Percentiles rank a stretch among this genome's conserved stretches.
These are phyloP conservation scores for Trichoderma asperelloides DNA, from an alignment of 495 filamentous ascomycete species.

Conservation along the genomic window DNA sequence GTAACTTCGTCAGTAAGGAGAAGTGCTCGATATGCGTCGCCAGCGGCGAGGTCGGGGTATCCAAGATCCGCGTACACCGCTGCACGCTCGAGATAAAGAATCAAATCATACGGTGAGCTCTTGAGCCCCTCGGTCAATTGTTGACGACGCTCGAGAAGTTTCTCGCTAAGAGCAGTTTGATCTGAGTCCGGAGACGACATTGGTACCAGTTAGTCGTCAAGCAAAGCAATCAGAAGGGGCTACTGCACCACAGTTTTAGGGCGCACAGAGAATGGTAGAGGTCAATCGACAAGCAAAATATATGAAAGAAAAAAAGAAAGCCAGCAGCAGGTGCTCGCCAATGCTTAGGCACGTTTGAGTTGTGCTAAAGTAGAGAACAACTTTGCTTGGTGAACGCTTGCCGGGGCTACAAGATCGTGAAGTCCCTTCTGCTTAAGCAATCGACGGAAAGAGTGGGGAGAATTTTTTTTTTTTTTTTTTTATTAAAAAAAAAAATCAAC, in stretches of 20 bases:
- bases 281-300: not conserved
- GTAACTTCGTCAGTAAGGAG: constrained; percentile 72
- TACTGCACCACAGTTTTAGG: not conserved
- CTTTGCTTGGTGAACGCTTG: not conserved
- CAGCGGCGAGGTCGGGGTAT: constrained; percentile 83
- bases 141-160: constrained; percentile 36
- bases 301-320: not conserved
- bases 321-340: not conserved
- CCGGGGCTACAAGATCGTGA: not conserved
- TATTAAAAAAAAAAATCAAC: not conserved
- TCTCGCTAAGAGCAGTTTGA: not conserved
- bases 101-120: constrained; percentile 63
- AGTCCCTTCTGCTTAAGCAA: not conserved
- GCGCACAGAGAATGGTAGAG: not conserved
- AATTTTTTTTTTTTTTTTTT: no score
- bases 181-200: constrained; percentile 1
- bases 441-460: not conserved
- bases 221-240: not conserved
- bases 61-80: constrained; percentile 61
- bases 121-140: constrained; percentile 39
- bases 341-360: not conserved
- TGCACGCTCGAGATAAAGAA: constrained; percentile 65
- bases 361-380: not conserved
- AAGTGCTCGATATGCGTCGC: constrained; percentile 84
- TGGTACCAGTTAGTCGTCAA: not conserved